phyloP scores from a whole-genome alignment of 2,329 filamentous ascomycete species.

The Lanzia echinophila region DNA sequence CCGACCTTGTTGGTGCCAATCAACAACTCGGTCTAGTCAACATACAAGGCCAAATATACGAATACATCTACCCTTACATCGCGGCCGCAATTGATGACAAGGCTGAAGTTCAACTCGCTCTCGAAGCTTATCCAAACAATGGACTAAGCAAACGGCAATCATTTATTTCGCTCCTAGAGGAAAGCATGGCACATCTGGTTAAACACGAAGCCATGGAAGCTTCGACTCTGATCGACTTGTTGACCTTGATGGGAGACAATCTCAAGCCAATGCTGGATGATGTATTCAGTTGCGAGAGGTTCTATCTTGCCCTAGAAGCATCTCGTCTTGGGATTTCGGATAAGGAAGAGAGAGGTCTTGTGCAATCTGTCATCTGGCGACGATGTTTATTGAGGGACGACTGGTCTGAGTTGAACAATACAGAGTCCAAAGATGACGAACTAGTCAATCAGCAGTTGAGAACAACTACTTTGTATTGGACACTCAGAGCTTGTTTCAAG shows the following conservation, averaged over 20 bases:
- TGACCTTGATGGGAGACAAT: slow-evolving; percentile 62
- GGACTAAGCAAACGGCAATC: slow-evolving; percentile 55
- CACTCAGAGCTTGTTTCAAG: slow-evolving; percentile 57
- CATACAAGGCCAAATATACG: slow-evolving; percentile 74
- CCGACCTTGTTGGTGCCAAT: slow-evolving; percentile 28
- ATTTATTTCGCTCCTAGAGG: slow-evolving; percentile 64
- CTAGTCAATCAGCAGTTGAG: slow-evolving; percentile 57
- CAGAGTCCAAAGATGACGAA: slow-evolving; percentile 63
- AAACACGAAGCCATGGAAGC: slow-evolving; percentile 65
- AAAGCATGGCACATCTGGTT: slow-evolving; percentile 63
- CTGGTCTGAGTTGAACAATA: slow-evolving; percentile 75
- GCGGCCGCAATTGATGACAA: slow-evolving; percentile 70
- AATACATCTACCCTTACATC: slow-evolving; percentile 62
- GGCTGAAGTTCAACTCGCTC: slow-evolving; percentile 68
- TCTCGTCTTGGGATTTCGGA: slow-evolving; percentile 41
- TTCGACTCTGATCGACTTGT: slow-evolving; percentile 60
- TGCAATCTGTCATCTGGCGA: slow-evolving; percentile 72
- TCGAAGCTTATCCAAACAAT: slow-evolving; percentile 50
- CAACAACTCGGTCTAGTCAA: slow-evolving; percentile 41
- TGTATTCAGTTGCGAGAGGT: slow-evolving; percentile 52
- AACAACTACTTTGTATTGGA: slow-evolving; percentile 61
- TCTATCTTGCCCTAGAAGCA: slow-evolving; percentile 49
- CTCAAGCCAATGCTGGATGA: slow-evolving; percentile 35
- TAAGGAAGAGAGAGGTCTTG: slow-evolving; percentile 50
- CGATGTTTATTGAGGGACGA: slow-evolving; percentile 77